phyloP scores from a whole-genome alignment of 306 rosid genomes.

The Cucumis melo region DNA sequence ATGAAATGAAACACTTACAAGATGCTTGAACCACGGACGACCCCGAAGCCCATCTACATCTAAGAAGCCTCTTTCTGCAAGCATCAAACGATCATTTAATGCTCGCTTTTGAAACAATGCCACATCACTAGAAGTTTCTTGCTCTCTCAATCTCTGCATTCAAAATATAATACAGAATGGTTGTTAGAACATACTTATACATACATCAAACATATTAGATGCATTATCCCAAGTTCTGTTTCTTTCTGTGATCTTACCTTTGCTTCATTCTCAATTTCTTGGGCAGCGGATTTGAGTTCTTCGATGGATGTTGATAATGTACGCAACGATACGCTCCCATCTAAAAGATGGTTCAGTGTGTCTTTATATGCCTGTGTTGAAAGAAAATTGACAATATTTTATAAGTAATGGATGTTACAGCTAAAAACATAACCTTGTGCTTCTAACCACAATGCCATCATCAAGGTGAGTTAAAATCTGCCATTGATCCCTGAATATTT shows the following conservation, averaged over 20 bases:
- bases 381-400: not conserved
- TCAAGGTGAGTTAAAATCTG: not conserved
- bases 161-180: not conserved
- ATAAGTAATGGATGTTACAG: not conserved
- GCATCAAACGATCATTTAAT: constrained; percentile 64
- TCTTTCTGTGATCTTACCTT: constrained; percentile 26
- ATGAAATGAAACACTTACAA: constrained; percentile 36
- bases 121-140: constrained; percentile 22
- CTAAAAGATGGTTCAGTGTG: constrained; percentile 35
- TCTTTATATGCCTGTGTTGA: constrained; percentile 37
- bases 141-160: constrained; percentile 37
- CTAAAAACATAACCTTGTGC: not conserved
- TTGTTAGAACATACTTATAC: not conserved
- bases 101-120: constrained; percentile 43
- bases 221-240: not conserved
- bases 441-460: not conserved
- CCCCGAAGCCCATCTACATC: constrained; percentile 58
- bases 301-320: constrained; percentile 44
- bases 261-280: constrained; percentile 48
- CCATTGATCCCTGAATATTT: not conserved
- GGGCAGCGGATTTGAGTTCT: constrained; percentile 57
- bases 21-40: constrained; percentile 79
- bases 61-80: constrained; percentile 63
- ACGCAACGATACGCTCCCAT: constrained; percentile 29
- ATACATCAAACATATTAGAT: not conserved